Evolutionary conservation across 2,329 filamentous ascomycete genomes (phyloP).

Genomic region (Thielaviopsis cerberus): DNA sequence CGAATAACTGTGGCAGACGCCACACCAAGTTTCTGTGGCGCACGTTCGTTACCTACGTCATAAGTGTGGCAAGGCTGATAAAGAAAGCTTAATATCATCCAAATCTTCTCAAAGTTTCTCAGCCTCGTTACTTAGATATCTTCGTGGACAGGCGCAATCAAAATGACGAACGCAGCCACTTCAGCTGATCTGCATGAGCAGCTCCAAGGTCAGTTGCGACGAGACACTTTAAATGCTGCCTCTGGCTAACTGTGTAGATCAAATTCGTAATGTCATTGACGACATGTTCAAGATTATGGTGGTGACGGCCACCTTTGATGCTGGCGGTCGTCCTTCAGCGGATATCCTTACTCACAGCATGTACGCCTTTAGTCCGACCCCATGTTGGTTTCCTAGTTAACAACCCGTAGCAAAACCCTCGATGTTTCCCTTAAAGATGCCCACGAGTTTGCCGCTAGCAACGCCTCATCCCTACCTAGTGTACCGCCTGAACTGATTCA

Average conservation of each 20-base stretch:
- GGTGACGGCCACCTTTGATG: constrained; percentile 42
- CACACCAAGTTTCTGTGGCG: not conserved
- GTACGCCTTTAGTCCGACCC: constrained; percentile 16
- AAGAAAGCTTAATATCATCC: not conserved
- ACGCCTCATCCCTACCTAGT: constrained; percentile 24
- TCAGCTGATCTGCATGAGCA: not conserved
- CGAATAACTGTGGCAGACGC: not conserved
- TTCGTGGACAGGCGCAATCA: not conserved
- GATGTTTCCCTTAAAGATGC: constrained; percentile 22
- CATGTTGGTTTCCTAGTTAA: not conserved
- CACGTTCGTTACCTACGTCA: not conserved
- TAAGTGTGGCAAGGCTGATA: not conserved
- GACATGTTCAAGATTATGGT: constrained; percentile 46
- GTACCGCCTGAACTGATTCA: constrained; percentile 45
- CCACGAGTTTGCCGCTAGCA: constrained; percentile 24
- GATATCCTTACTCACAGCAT: constrained; percentile 39
- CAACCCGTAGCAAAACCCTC: constrained; percentile 21
- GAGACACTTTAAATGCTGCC: not conserved
- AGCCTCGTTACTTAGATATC: not conserved
- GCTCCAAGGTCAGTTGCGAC: not conserved
- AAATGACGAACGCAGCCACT: not conserved
- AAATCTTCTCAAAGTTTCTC: no score
- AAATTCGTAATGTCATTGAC: constrained; percentile 44
- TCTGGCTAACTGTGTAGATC: constrained; percentile 23
- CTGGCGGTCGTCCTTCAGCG: constrained; percentile 28